Base-by-base conservation (phyloP, 208 protist genomes). In the Wallacemonas rigidus region DNA sequence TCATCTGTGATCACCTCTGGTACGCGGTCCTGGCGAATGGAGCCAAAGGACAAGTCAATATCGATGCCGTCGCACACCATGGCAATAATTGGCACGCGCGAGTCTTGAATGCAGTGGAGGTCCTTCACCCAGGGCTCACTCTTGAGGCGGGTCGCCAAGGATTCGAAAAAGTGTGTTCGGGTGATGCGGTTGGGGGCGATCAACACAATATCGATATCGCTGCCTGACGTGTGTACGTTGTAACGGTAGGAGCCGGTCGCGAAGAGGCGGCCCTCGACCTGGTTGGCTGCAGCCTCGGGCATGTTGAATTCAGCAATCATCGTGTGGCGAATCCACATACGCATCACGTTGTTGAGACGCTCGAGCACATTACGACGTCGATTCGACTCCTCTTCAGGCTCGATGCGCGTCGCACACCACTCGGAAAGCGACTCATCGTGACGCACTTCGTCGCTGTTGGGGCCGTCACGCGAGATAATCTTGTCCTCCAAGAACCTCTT, bases 241-340 rank as follows among this genome's bases (percentile, higher is more conserved):
- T 99, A 97, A n/a, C 98, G 92, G 83, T 99, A 99, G 3, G 98
- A 99, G 12, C 98, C 98, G 44, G 98, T 99, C 12, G 98, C 98
- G 69, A 98, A 99, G 74, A 99, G 97, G 44, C 96, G 92, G 36
- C 92, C 96, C 57, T 96, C 94, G 14, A 97, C 86, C 72, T 97
- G 84, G 36, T 57, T 39, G 2, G 96, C 93, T 3, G 91, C 87
- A 35, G 95, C 82, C 70, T 95, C 90, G 4, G 88, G 86, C 75
- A 98, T 92, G 74, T 91, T 88, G 71, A 98, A 90, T 80, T 97
- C 91, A 0, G 87, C 92, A 58, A 97, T 94, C 87, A 93, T 92
- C 0, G 85, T 93, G 40, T 90, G 80, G 9, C 86, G 86, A 63
- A 98, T 93, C 90, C 92, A 98, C 44, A 83, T 78, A 2, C 89